phyloP scores from a whole-genome alignment of 495 filamentous ascomycete species.

The Xylaria intraflava region DNA sequence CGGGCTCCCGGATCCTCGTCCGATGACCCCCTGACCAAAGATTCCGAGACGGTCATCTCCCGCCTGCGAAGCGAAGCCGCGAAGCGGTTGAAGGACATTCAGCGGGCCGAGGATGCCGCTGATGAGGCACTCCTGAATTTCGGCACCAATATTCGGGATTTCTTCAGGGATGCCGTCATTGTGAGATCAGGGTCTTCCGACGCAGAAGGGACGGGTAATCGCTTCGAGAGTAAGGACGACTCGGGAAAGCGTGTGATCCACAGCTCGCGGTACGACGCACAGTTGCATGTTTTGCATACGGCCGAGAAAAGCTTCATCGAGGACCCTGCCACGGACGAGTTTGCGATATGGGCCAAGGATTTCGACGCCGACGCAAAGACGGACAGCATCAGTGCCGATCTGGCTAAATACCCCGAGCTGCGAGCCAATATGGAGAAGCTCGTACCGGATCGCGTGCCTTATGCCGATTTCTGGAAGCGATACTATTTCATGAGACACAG shows the following conservation, averaged over 20 bases:
- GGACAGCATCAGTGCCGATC: constrained; percentile 70
- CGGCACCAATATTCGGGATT: constrained; percentile 83
- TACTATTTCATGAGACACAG: constrained; percentile 95
- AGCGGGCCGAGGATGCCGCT: constrained; percentile 92
- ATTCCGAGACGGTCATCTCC: constrained; percentile 73
- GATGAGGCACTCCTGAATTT: constrained; percentile 94
- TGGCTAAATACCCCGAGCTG: constrained; percentile 85
- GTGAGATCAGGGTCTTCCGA: constrained; percentile 57
- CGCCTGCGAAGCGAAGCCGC: constrained; percentile 75
- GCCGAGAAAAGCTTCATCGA: constrained; percentile 75
- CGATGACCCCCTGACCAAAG: constrained; percentile 47
- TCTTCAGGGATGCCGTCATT: constrained; percentile 83
- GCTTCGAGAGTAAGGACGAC: constrained; percentile 89
- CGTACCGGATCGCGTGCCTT: constrained; percentile 83
- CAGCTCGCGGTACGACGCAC: constrained; percentile 88
- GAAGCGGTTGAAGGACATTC: constrained; percentile 81
- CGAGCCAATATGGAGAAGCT: constrained; percentile 90
- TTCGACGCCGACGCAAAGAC: constrained; percentile 85
- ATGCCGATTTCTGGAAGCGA: constrained; percentile 83
- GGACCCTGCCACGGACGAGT: constrained; percentile 71
- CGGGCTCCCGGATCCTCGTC: constrained; percentile 30
- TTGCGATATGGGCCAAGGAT: constrained; percentile 61
- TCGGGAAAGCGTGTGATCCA: constrained; percentile 88
- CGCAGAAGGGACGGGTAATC: constrained; percentile 44
- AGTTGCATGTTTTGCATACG: constrained; percentile 90